Percentiles rank a stretch among this genome's conserved stretches.
Evolutionary conservation across 805 yeast genomes (phyloP).

Genomic region (Zygoascus bituminiphila): DNA sequence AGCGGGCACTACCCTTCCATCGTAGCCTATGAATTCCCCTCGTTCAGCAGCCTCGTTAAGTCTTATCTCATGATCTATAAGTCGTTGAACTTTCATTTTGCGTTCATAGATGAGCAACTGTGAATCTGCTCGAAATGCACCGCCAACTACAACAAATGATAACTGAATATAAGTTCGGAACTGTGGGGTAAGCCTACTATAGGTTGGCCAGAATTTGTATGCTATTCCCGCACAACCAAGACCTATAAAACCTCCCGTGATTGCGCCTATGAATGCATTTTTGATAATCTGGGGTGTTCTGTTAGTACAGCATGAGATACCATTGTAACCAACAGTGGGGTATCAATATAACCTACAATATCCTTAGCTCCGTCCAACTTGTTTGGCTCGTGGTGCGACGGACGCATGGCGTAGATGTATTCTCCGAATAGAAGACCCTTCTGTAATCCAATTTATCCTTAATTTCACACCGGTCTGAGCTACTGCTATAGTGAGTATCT

Average conservation of each 20-base stretch:
- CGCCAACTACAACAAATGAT: conserved; percentile 14
- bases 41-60: conserved; percentile 16
- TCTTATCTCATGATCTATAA: conserved; percentile 12
- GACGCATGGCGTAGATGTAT: conserved; percentile 14
- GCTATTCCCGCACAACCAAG: conserved; percentile 13
- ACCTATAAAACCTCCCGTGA: conserved; percentile 17
- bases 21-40: conserved; percentile 14
- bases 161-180: conserved; percentile 18
- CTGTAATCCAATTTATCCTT: too few relatives aligned
- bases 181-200: conserved; percentile 15
- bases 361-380: conserved; percentile 20
- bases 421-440: too few relatives aligned
- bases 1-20: not conserved
- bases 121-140: conserved; percentile 15
- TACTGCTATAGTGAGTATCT: too few relatives aligned
- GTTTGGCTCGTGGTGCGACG: conserved; percentile 22
- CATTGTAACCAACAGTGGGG: too few relatives aligned
- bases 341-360: conserved; percentile 12
- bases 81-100: conserved; percentile 9
- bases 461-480: too few relatives aligned
- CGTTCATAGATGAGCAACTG: conserved; percentile 17
- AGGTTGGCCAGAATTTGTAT: conserved; percentile 16
- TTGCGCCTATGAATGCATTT: conserved; percentile 15
- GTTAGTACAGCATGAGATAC: not conserved
- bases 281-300: conserved; percentile 10